Conservation (phyloP, 73 alveolate species). For the Tetrahymena thermophila region DNA sequence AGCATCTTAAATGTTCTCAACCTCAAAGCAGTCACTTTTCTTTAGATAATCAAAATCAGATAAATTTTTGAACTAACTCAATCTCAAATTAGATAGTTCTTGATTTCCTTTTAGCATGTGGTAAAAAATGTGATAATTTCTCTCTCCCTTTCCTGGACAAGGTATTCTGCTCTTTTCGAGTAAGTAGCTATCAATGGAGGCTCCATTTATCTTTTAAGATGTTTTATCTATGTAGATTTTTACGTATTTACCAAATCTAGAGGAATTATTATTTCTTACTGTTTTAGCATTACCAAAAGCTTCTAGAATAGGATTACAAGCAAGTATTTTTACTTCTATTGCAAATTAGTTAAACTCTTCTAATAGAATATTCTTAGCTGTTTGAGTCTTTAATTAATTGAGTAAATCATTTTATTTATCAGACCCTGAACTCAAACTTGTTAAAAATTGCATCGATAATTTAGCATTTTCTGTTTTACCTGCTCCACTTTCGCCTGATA, state of each 20-base stretch:
- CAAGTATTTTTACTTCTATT: constrained; percentile 81
- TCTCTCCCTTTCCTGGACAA: constrained; percentile 72
- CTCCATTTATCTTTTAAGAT: constrained; percentile 82
- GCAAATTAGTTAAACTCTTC: constrained; percentile 6
- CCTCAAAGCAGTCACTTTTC: constrained; percentile 15
- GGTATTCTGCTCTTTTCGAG: constrained; percentile 94
- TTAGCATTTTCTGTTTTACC: constrained; percentile 93
- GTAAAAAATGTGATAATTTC: constrained; percentile 94
- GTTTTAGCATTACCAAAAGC: constrained; percentile 99
- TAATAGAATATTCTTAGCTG: constrained; percentile 10
- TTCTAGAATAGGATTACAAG: constrained; percentile 95
- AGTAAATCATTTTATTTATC: background rate
- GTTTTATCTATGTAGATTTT: constrained; percentile 72
- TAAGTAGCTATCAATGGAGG: constrained; percentile 74
- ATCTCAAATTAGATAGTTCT: background rate
- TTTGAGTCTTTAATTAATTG: background rate
- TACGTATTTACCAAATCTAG: constrained; percentile 96
- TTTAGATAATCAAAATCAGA: constrained; percentile 14
- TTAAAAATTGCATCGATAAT: constrained; percentile 78
- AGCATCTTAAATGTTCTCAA: constrained; percentile 39
- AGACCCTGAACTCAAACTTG: constrained; percentile 34
- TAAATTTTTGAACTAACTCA: background rate
- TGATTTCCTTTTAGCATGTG: constrained; percentile 72
- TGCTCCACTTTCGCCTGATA: constrained; percentile 93
- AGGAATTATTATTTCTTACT: constrained; percentile 76